Base-by-base conservation (phyloP, 164 flowering plant genomes). In the Liriodendron chinense region DNA sequence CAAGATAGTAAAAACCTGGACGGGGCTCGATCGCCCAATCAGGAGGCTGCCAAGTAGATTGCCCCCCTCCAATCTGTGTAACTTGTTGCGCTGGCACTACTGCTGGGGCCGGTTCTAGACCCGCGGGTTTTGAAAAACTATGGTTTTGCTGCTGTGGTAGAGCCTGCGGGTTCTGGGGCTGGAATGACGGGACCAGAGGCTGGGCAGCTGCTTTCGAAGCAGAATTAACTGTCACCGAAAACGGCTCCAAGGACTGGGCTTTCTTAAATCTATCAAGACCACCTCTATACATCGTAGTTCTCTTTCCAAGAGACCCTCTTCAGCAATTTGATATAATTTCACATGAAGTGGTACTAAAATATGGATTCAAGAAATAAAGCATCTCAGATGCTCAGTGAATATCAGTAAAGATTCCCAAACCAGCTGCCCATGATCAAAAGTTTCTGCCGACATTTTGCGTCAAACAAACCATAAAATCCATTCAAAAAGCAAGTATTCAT, bases 1-100 rank as follows among this genome's bases (percentile, higher is more conserved):
- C 97, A 71, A 96, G 97, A 83, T 87, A 89, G 72, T 85, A 91
- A 70, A 96, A 92, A 68, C 99, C 98, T 0, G 90, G 84, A 0
- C 97, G 87, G 50, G 98, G 99, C 78, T 96, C 99, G 75, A 96
- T 89, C 1, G 98, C 98, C 99, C 99, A 96, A 80, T 96, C 98
- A 5, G 99, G 99, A 69, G 99, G 98, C 83, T 89, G 93, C 99
- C 98, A 94, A 21, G 81, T 91, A 0, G 99, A 92, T 70, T 90
- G 93, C 1, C 98, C 96, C 10, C 91, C 98, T 72, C 99, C 99
- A 77, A 90, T 76, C 83, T 90, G 98, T 64, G 98, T 96, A 7
- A 79, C 83, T 1, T 75, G 90, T 74, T 83, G 84, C 65, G 83
- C 47, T 65, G 86, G 85, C 24, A 50, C 86, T 12, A 70, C 78